Percentiles rank a stretch among this genome's conserved stretches.
Evolutionary conservation across 805 yeast genomes (phyloP).

Genomic region (Yamadazyma laniorum): DNA sequence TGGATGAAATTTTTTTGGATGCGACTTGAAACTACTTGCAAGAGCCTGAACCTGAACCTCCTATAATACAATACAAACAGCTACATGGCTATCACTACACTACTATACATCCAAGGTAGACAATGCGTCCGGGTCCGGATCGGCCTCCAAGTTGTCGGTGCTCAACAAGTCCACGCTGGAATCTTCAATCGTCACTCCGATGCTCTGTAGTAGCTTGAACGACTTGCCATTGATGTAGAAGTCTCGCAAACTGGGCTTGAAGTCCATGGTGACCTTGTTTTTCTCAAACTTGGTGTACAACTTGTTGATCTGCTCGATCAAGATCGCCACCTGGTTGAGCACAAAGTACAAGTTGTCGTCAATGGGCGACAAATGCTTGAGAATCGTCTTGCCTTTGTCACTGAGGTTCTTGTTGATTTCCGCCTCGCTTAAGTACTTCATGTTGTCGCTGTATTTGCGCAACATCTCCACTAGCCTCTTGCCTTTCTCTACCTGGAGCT

Average conservation of each 20-base stretch:
- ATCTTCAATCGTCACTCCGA: constrained; percentile 16
- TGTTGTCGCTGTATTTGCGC: constrained; percentile 26
- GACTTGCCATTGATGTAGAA: constrained; percentile 40
- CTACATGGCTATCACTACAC: not conserved
- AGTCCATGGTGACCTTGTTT: constrained; percentile 24
- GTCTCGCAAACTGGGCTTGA: constrained; percentile 35
- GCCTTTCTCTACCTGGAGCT: constrained; percentile 39
- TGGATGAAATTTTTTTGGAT: constrained; percentile 6
- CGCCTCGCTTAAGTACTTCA: constrained; percentile 25
- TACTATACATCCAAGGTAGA: not conserved
- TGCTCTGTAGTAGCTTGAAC: constrained; percentile 26
- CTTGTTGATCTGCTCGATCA: constrained; percentile 27
- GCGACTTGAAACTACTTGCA: no score
- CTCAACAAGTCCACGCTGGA: constrained; percentile 3
- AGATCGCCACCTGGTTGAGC: constrained; percentile 41
- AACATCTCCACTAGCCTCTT: constrained; percentile 32
- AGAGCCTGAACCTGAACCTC: no score
- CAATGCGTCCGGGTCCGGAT: not conserved
- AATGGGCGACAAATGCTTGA: constrained; percentile 42
- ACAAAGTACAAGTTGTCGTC: constrained; percentile 48
- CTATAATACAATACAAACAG: no score
- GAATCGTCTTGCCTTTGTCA: constrained; percentile 21
- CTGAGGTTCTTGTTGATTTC: constrained; percentile 12
- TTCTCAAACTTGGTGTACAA: constrained; percentile 25
- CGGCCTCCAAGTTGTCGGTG: no score